These are phyloP conservation scores for Solidago caesia DNA, from an alignment of 129 eudicot genomes.

Conservation along the genomic window DNA sequence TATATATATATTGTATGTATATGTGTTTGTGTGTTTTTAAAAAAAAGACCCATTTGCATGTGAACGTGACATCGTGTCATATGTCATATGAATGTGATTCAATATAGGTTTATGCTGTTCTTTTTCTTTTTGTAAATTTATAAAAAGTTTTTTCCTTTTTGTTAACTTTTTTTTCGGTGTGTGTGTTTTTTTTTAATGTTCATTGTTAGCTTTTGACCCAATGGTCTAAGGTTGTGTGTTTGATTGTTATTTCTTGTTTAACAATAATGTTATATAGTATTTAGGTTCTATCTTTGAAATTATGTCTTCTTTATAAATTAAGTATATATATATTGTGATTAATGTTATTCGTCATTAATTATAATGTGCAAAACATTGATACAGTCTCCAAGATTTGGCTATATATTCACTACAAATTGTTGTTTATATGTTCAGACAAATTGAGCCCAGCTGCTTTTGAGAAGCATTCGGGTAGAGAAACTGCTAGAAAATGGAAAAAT, in stretches of 20 bases:
- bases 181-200: not conserved
- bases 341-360: no score
- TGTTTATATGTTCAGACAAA: constrained; percentile 41
- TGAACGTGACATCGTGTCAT: constrained; percentile 2
- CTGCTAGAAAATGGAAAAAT: constrained; percentile 75
- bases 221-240: not conserved
- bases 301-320: no score
- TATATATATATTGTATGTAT: not conserved
- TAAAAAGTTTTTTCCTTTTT: not conserved
- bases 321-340: no score
- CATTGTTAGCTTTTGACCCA: constrained; percentile 12
- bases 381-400: not conserved
- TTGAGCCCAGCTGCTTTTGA: constrained; percentile 73
- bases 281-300: no score
- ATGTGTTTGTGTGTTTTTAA: not conserved
- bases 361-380: not conserved
- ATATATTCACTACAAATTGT: not conserved
- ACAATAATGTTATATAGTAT: no score
- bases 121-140: not conserved
- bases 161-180: not conserved
- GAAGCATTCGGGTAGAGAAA: constrained; percentile 80
- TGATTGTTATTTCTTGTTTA: no score
- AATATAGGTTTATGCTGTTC: no score
- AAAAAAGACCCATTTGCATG: constrained; percentile 34
- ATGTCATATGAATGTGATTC: not conserved